A percentile compares a stretch with the other conserved stretches of the same genome.
phyloP scores from a whole-genome alignment of 2,329 filamentous ascomycete genomes.

The Pestalotiopsis sp. region DNA sequence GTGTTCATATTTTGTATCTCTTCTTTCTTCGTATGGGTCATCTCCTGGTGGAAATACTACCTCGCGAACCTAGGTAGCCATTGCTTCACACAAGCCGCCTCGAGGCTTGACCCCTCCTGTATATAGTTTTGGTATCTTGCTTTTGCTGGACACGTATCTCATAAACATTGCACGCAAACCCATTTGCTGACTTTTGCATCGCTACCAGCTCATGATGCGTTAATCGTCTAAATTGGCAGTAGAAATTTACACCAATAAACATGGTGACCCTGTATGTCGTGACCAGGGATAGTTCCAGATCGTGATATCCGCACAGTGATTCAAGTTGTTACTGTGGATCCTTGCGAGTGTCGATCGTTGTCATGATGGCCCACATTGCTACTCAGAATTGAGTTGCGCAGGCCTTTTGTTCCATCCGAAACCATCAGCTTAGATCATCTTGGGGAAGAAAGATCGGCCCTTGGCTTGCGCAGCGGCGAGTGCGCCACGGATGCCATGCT shows the following conservation, averaged over 20 bases:
- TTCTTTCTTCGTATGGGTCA: not conserved
- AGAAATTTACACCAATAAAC: not conserved
- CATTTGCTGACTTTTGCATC: not conserved
- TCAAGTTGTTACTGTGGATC: not conserved
- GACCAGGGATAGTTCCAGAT: not conserved
- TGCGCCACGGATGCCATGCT: conserved; percentile 59
- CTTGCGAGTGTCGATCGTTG: not conserved
- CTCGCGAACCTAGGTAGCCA: not conserved
- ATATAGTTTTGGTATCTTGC: not conserved
- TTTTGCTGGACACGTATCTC: not conserved
- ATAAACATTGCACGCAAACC: not conserved
- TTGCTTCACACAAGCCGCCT: not conserved
- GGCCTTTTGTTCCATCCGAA: not conserved
- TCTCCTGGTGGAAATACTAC: not conserved
- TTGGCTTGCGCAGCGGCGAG: conserved; percentile 8
- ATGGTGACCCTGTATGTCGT: not conserved
- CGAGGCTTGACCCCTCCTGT: not conserved
- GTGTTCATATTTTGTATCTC: not conserved
- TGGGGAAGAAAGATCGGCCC: conserved; percentile 3
- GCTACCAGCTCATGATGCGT: not conserved
- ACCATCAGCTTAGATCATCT: not conserved
- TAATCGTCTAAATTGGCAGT: not conserved
- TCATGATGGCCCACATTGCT: not conserved
- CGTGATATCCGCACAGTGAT: not conserved
- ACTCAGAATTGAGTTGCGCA: not conserved